These are phyloP conservation scores for Cryptosporidium meleagridis DNA, from an alignment of 169 alveolate genomes.

Conservation along the genomic window DNA sequence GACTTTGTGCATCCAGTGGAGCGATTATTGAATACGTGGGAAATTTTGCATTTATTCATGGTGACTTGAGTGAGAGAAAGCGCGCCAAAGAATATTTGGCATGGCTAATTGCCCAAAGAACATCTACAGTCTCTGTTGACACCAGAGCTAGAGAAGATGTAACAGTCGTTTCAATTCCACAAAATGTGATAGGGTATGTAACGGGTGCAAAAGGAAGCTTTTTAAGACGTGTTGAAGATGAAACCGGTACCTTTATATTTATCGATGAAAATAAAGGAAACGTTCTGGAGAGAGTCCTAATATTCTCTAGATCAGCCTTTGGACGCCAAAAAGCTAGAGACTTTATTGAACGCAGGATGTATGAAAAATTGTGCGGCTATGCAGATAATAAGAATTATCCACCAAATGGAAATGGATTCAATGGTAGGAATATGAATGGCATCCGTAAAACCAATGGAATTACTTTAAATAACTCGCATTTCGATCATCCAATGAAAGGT, in stretches of 20 bases:
- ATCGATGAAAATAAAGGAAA: slow-evolving; percentile 77
- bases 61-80: slow-evolving; percentile 70
- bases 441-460: slow-evolving; percentile 32
- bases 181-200: slow-evolving; percentile 79
- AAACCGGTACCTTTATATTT: slow-evolving; percentile 80
- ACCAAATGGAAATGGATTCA: neutral
- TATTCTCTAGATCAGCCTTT: slow-evolving; percentile 69
- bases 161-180: slow-evolving; percentile 77
- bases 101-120: slow-evolving; percentile 73
- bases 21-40: slow-evolving; percentile 80
- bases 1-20: slow-evolving; percentile 81
- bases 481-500: slow-evolving; percentile 7
- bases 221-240: slow-evolving; percentile 79
- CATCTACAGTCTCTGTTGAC: slow-evolving; percentile 68
- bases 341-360: slow-evolving; percentile 66
- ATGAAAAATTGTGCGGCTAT: slow-evolving; percentile 67
- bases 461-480: slow-evolving; percentile 1
- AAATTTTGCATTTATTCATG: slow-evolving; percentile 74
- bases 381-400: slow-evolving; percentile 50
- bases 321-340: slow-evolving; percentile 74
- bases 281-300: slow-evolving; percentile 50
- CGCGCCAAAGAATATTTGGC: slow-evolving; percentile 75
- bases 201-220: slow-evolving; percentile 80
- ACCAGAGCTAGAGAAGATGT: slow-evolving; percentile 77
- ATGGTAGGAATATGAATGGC: slow-evolving; percentile 28